phyloP scores from a whole-genome alignment of 2,329 filamentous ascomycete genomes.

The Cladophialophora immunda region DNA sequence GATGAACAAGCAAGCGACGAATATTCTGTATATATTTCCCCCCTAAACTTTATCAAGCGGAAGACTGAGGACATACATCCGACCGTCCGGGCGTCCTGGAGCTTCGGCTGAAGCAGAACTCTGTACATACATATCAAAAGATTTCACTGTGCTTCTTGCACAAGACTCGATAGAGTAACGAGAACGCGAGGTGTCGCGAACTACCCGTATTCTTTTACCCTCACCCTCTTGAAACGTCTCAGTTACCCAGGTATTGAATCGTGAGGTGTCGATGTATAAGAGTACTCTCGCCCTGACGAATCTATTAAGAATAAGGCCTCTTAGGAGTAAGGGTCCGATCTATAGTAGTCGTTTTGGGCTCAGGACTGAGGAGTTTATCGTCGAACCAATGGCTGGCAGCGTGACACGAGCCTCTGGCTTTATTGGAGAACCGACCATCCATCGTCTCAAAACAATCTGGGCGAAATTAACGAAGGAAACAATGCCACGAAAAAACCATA shows the following conservation, averaged over 20 bases:
- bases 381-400: conserved; percentile 1
- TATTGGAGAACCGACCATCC: conserved; percentile 9
- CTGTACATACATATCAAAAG: background rate
- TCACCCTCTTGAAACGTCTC: background rate
- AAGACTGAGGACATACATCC: background rate
- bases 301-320: background rate
- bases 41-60: background rate
- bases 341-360: background rate
- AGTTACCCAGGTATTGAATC: background rate
- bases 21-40: background rate
- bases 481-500: background rate
- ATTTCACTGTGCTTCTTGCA: background rate
- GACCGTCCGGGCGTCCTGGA: background rate
- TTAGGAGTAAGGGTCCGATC: background rate
- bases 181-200: background rate
- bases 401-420: background rate
- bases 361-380: background rate
- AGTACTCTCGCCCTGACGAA: background rate
- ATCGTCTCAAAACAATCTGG: background rate
- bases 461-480: background rate
- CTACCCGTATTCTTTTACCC: background rate
- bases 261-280: background rate
- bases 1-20: conserved; percentile 18
- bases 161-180: background rate
- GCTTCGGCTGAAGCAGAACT: background rate